Conservation (phyloP, 768 basidiomycete genomes). For the Pleurotus citrinopileatus region DNA sequence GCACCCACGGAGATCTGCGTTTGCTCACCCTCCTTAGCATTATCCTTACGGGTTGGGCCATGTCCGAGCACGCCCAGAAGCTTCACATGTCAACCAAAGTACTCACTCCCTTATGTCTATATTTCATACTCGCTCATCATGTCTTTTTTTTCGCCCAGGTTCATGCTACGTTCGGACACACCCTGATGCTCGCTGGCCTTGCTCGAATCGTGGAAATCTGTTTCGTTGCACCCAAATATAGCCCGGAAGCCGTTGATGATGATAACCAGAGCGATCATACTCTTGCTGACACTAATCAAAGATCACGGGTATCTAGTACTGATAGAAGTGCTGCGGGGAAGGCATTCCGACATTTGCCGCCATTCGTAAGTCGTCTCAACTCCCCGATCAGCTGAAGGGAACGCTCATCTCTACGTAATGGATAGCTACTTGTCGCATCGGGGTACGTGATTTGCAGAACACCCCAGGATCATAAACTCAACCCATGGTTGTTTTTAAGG, state of each 20-base stretch:
- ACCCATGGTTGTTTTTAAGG: slow-evolving; percentile 28
- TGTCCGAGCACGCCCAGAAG: slow-evolving; percentile 86
- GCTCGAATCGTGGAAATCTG: slow-evolving; percentile 82
- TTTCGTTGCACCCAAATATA: slow-evolving; percentile 52
- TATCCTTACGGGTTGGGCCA: slow-evolving; percentile 90
- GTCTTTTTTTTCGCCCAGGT: slow-evolving; percentile 43
- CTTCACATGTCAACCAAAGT: slow-evolving; percentile 84
- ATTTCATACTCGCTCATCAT: not conserved
- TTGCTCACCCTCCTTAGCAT: slow-evolving; percentile 43
- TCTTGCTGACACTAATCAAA: slow-evolving; percentile 36
- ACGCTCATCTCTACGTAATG: slow-evolving; percentile 8
- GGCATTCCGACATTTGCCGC: slow-evolving; percentile 84
- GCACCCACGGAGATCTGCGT: not conserved
- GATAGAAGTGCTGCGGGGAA: slow-evolving; percentile 39
- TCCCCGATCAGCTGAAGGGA: too few species aligned
- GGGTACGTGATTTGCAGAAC: slow-evolving; percentile 43
- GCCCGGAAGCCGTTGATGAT: slow-evolving; percentile 35
- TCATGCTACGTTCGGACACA: slow-evolving; percentile 81
- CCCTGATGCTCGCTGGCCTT: slow-evolving; percentile 80
- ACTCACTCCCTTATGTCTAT: not conserved
- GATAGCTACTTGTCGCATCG: slow-evolving; percentile 66
- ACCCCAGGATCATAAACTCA: not conserved
- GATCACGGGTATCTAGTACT: slow-evolving; percentile 13
- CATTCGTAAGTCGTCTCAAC: slow-evolving; percentile 59
- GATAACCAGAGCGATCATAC: slow-evolving; percentile 68